These are phyloP conservation scores for Rhodotorula sp. DNA, from an alignment of 1,284 basidiomycete genomes.

Conservation along the genomic window DNA sequence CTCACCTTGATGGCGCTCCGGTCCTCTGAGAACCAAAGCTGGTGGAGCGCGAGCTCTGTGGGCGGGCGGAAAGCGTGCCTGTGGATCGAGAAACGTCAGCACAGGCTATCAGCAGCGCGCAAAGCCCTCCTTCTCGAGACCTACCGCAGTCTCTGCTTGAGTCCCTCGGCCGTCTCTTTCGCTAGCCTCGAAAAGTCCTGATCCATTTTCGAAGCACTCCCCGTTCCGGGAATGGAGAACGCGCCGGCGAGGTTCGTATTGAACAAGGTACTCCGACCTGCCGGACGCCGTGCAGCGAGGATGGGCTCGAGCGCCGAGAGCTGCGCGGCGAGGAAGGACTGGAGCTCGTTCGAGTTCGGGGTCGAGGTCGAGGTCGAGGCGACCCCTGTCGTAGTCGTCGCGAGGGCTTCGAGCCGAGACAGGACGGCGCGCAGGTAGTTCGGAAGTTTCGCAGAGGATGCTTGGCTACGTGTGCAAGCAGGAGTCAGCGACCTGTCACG, in stretches of 20 bases:
- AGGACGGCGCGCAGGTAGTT: constrained; percentile 7
- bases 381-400: too few species aligned
- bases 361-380: background rate
- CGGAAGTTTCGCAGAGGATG: constrained; percentile 28
- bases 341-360: background rate
- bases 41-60: constrained; percentile 19
- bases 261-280: constrained; percentile 20
- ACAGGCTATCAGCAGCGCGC: background rate
- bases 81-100: background rate
- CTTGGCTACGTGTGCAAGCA: constrained; percentile 4
- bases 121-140: background rate
- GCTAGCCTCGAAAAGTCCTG: constrained; percentile 21
- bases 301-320: constrained; percentile 5
- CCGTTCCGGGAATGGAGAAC: background rate
- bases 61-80: constrained; percentile 18
- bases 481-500: background rate
- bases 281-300: constrained; percentile 7
- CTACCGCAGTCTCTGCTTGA: constrained; percentile 16
- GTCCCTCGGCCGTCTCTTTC: constrained; percentile 16
- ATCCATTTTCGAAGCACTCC: constrained; percentile 8
- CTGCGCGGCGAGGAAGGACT: background rate
- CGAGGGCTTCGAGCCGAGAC: background rate
- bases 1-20: constrained; percentile 23
- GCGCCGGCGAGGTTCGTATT: constrained; percentile 28
- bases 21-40: constrained; percentile 34